Evolutionary conservation across 371 early-diverging fungal species (phyloP).

Genomic region (Syncephalis fuscata): DNA sequence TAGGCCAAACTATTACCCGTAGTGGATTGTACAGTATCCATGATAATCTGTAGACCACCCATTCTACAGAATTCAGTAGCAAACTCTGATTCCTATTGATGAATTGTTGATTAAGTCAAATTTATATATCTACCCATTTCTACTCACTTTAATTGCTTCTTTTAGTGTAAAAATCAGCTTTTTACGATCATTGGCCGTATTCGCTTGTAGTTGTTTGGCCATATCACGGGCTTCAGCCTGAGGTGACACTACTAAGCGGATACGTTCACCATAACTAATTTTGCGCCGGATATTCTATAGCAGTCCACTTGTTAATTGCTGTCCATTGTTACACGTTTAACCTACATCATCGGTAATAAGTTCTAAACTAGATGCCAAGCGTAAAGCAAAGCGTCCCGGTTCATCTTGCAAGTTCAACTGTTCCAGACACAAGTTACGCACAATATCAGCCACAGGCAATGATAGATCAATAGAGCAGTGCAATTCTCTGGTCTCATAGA

Average conservation of each 20-base stretch:
- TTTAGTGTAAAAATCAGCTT: slow-evolving; percentile 47
- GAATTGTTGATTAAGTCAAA: slow-evolving; percentile 4
- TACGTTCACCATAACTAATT: slow-evolving; percentile 12
- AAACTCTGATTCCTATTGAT: slow-evolving; percentile 44
- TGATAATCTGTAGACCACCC: slow-evolving; percentile 40
- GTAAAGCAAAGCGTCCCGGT: slow-evolving; percentile 4
- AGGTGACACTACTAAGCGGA: slow-evolving; percentile 20
- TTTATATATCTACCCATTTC: neutral
- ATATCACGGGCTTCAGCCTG: slow-evolving; percentile 17
- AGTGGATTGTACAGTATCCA: slow-evolving; percentile 32
- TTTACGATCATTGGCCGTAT: slow-evolving; percentile 31
- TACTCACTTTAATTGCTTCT: slow-evolving; percentile 3
- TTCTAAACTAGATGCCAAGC: slow-evolving; percentile 5
- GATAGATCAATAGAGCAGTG: slow-evolving; percentile 4
- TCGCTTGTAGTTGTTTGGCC: slow-evolving; percentile 10
- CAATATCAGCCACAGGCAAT: slow-evolving; percentile 3
- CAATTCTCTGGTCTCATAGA: slow-evolving; percentile 2
- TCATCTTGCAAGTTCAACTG: slow-evolving; percentile 7
- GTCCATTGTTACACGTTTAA: neutral
- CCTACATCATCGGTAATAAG: slow-evolving; percentile 9
- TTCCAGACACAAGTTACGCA: slow-evolving; percentile 6
- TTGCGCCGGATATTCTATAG: slow-evolving; percentile 14
- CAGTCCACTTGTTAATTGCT: neutral
- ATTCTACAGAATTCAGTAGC: slow-evolving; percentile 41
- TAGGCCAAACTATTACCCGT: slow-evolving; percentile 55